Conservation (phyloP, 2,329 filamentous ascomycete species). For the Apiospora phragmitis region DNA sequence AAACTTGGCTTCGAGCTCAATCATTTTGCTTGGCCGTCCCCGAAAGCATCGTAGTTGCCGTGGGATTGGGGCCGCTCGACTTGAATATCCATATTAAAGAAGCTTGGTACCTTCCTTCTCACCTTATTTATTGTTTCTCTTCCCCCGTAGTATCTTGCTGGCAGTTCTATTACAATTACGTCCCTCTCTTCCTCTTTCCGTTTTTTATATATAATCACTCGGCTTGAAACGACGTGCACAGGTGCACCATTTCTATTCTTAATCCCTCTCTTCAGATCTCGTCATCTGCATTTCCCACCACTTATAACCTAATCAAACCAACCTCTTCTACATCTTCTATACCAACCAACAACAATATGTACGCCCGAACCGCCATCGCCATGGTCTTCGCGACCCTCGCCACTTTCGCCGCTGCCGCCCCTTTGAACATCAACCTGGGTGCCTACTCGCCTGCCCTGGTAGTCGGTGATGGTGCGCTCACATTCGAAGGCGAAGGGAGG, state of each 20-base stretch:
- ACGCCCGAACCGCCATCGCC: slow-evolving; percentile 26
- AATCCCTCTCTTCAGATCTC: slow-evolving; percentile 14
- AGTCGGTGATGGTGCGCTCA: slow-evolving; percentile 46
- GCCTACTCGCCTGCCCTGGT: slow-evolving; percentile 37
- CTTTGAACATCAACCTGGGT: slow-evolving; percentile 37
- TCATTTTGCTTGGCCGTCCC: background rate
- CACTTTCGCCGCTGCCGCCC: slow-evolving; percentile 29
- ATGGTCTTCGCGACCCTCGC: slow-evolving; percentile 30
- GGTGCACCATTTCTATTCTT: slow-evolving; percentile 23
- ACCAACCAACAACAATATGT: slow-evolving; percentile 19
- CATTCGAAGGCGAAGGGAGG: slow-evolving; percentile 33
- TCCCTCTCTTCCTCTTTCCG: slow-evolving; percentile 16
- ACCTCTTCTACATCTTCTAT: background rate
- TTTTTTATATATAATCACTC: slow-evolving; percentile 16
- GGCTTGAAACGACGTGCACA: slow-evolving; percentile 22
- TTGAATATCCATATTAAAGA: slow-evolving; percentile 9
- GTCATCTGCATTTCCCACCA: slow-evolving; percentile 18
- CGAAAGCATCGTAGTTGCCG: background rate
- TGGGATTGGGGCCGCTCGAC: slow-evolving; percentile 10
- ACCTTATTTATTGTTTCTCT: slow-evolving; percentile 7
- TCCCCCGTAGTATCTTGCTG: slow-evolving; percentile 15
- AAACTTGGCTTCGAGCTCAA: slow-evolving; percentile 1
- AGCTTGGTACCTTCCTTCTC: slow-evolving; percentile 10
- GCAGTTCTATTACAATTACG: too few species aligned
- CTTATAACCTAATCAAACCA: background rate